A percentile compares a stretch with the other conserved stretches of the same genome.
These are phyloP conservation scores for Cyclotella atomus DNA, from an alignment of 108 stramenopile species.

Conservation along the genomic window DNA sequence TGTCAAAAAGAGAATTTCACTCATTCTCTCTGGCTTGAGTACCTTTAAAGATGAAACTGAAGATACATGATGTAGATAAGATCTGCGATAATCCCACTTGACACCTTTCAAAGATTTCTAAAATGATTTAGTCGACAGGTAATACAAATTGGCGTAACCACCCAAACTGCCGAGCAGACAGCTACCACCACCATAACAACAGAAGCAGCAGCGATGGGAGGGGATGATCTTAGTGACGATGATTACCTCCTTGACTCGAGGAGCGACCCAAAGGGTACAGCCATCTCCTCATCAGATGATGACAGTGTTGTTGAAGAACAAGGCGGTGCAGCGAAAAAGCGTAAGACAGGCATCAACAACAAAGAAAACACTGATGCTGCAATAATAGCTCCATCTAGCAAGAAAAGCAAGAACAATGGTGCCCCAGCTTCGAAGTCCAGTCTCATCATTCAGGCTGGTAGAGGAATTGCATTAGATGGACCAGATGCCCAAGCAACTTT, in stretches of 20 bases:
- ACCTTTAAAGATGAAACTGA: no score
- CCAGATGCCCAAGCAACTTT: slow-evolving; percentile 38
- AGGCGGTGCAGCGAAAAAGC: slow-evolving; percentile 21
- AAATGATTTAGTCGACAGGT: no score
- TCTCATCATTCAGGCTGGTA: slow-evolving; percentile 52
- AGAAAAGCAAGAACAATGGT: slow-evolving; percentile 29
- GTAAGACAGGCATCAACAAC: slow-evolving; percentile 20
- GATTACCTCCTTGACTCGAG: slow-evolving; percentile 62
- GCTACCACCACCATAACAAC: neutral
- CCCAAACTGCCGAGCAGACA: neutral
- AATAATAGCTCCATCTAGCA: slow-evolving; percentile 27
- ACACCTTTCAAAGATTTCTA: no score
- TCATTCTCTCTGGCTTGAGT: no score
- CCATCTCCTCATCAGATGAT: slow-evolving; percentile 19
- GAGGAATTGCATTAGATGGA: slow-evolving; percentile 46
- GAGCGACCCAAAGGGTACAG: neutral
- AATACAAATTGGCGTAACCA: no score
- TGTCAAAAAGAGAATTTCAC: no score
- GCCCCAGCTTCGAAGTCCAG: slow-evolving; percentile 29
- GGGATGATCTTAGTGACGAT: slow-evolving; percentile 88
- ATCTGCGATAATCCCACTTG: no score
- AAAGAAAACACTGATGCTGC: no score
- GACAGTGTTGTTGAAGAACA: slow-evolving; percentile 6
- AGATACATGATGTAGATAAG: no score
- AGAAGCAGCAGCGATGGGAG: slow-evolving; percentile 59